phyloP scores from a whole-genome alignment of 352 stramenopile genomes.

The Globisporangium radiosum region DNA sequence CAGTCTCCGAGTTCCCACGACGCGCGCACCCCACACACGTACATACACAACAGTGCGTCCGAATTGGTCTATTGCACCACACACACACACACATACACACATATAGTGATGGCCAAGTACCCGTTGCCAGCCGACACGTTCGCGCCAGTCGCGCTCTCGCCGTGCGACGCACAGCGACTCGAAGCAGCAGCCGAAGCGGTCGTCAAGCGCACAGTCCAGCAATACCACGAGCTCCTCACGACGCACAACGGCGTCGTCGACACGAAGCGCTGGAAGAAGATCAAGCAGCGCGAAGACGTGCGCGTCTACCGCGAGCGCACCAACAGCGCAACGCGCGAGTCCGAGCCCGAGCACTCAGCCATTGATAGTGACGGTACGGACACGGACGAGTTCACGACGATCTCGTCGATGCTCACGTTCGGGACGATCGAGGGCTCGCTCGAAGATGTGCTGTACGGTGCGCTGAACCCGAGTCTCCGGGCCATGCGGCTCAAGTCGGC shows the following conservation, averaged over 20 bases:
- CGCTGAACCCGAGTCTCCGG: conserved; percentile 22
- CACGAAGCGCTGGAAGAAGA: conserved; percentile 1
- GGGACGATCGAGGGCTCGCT: conserved; percentile 13
- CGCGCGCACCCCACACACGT: too few relatives aligned
- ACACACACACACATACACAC: too few relatives aligned
- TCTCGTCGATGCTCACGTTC: conserved; percentile 9
- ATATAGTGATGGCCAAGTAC: neutral
- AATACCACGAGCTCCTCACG: conserved; percentile 4
- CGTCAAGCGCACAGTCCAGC: neutral
- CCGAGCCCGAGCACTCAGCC: neutral
- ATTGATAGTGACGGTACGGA: neutral
- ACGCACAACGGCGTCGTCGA: conserved; percentile 2
- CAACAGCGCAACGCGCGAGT: neutral
- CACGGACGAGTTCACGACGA: neutral
- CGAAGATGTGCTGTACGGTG: conserved; percentile 14
- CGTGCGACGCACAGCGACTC: neutral
- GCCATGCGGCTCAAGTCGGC: conserved; percentile 48
- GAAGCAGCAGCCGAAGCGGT: neutral
- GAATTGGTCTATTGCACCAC: too few relatives aligned
- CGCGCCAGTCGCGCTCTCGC: conserved; percentile 1
- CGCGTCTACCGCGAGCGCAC: conserved; percentile 6
- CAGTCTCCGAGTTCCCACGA: too few relatives aligned
- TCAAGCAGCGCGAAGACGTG: conserved; percentile 9
- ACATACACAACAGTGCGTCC: too few relatives aligned
- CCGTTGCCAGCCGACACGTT: neutral